Evolutionary conservation across 352 stramenopile species (phyloP), one percentile per base, ranked within the genome.

Genomic region (Elongisporangium anandrum): DNA sequence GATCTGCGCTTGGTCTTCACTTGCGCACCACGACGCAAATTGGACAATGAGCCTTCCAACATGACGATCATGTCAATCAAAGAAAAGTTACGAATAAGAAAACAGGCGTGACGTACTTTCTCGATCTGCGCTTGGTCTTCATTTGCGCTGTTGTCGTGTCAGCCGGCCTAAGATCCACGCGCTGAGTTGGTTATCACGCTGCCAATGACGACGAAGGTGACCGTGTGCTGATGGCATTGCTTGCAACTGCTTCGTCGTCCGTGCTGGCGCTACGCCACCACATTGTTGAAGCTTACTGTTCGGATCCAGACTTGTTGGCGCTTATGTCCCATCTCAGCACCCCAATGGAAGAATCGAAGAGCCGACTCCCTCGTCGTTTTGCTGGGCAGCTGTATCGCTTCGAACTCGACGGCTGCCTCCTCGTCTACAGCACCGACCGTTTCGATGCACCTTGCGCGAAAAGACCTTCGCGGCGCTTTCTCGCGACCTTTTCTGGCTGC

Each of bases 381-480:
- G 26, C 21, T 4, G 20, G 17, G 4, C 13, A 29, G 3, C 15
- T 70, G 0, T 20, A 23, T 23, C 52, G 59, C 15, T 64, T 58
- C 10, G 12, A 0, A 0, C 47, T 65, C 1, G 54, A 65, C 15
- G 57, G 23, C 0, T 10, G 52, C 9, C n/a, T 72, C 21, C 41
- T 70, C 5, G 52, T 45, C 0, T 65, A 65, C 34, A 16, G 41
- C 21, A 23, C 64, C 57, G 50, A 65, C 10, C 16, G 1, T 1
- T 19, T 34, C 9, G 49, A 68, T 34, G 34, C 47, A n/a, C 52
- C 55, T 8, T 47, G 60, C 1, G 19, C 41, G 61, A 75, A 53
- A 75, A 75, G 26, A 73, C 64, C 1, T 75, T 56, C 38, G 4
- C n/a, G 0, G 24, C 45, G 0, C 12, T 75, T 0, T 60, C 56